Evolutionary conservation across 2,329 filamentous ascomycete species (phyloP).

Genomic region (Chaetothyriales sp.): DNA sequence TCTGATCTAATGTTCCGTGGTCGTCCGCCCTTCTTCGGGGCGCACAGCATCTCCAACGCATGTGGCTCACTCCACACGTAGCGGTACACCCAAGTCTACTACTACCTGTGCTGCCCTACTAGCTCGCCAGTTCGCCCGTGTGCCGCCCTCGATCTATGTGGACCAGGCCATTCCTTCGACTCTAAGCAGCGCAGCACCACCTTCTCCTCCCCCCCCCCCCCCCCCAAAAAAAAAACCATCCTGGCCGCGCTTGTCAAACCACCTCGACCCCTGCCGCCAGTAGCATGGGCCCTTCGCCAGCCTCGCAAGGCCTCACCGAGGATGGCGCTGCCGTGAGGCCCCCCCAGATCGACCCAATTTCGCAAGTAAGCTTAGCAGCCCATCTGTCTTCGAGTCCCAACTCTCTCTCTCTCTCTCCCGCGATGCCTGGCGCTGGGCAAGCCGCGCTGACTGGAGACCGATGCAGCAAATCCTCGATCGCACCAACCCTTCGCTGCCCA

Average conservation of each 20-base stretch:
- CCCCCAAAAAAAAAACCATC: too few relatives aligned
- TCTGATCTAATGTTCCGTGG: background rate
- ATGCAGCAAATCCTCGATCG: conserved; percentile 50
- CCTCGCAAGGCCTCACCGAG: conserved; percentile 1
- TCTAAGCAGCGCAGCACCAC: background rate
- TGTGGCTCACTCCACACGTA: background rate
- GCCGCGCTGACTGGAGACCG: background rate
- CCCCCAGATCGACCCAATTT: background rate
- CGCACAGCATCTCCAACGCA: background rate
- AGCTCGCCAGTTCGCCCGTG: background rate
- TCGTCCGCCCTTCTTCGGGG: background rate
- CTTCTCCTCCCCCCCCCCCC: too few relatives aligned
- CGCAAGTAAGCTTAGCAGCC: background rate
- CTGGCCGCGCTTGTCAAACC: too few relatives aligned
- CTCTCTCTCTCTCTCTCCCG: background rate
- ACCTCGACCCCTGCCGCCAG: background rate
- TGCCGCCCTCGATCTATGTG: background rate
- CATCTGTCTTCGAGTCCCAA: background rate
- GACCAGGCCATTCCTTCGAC: background rate
- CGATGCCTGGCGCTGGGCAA: background rate
- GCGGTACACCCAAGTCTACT: background rate
- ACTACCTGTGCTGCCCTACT: background rate
- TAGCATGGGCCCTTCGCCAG: background rate
- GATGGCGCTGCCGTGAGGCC: background rate
- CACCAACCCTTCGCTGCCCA: conserved; percentile 33